Base-by-base conservation (phyloP, 2,329 filamentous ascomycete species). In the Penicillium brasilianum region DNA sequence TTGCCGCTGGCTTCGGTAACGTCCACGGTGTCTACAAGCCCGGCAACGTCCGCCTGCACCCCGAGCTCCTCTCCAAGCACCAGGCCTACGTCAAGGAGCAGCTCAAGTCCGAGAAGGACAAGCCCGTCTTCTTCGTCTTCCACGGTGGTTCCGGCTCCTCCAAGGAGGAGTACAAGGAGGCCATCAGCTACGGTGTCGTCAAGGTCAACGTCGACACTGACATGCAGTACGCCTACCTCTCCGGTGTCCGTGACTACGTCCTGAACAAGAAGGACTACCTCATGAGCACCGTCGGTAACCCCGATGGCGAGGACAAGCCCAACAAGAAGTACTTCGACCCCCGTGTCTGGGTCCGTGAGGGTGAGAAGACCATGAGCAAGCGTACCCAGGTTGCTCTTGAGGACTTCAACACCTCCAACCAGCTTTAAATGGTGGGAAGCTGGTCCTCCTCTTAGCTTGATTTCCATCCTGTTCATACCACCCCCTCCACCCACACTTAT, bases 191-290 rank as follows among this genome's bases (percentile, higher is more conserved):
- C 81, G 95, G 95, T 85, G 94, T 99, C 72, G 90, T 97, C 84
- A 99, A 99, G 90, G 95, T 99, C 83, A 99, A 99, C 85, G 85
- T 99, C 74, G 95, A 99, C 83, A 99, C 95, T 54, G 95, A 99
- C 78, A 87, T 98, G 82, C 94, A 98, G 85, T 96, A 88, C 81
- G 93, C 94, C 62, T 99, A 98, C 87, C 86, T 95, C 70, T 83
- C 83, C 65, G 95, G 95, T 82, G 90, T 98, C 83, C 91, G 95
- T 67, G 94, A 99, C 84, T 99, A 93, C 85, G 86, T 98, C 77
- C 81, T 92, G 75, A 90, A 88, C 79, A 97, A 97, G 87, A 93
- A 96, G 84, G 94, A 97, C 73, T 99, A 98, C 85, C 83, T 99
- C 71, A 82, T 86, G 83, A 88, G 85, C 63, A 87, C 92, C 75